Base-by-base conservation (phyloP, 2,329 filamentous ascomycete species). In the Pyricularia sp. region DNA sequence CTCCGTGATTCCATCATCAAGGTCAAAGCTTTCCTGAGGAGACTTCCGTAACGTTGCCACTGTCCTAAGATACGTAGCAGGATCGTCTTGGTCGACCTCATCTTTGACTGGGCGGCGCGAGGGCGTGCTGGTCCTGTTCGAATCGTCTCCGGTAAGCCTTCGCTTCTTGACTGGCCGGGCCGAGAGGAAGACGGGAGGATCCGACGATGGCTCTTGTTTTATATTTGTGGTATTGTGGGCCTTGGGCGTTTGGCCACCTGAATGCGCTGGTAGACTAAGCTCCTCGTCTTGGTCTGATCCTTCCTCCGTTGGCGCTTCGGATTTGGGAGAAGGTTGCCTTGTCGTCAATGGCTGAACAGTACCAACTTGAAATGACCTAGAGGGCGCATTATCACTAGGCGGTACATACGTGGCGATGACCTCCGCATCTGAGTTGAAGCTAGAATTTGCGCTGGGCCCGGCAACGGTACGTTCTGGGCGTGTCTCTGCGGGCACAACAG, bases 21-120 rank as follows among this genome's bases (percentile, higher is more conserved):
- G 79, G 73, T 91, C 88, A 67, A 90, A 81, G 68, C 86, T 90
- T 67, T 88, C 87, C 59, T 85, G 80, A 0, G 81, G 79, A 25
- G 77, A 73, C 70, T 82, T 79, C 11, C 71, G 70, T 65, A 70
- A 71, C 20, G 70, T 71, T 61, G 61, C 73, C 74, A 58, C 69
- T 71, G 42, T 74, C 26, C 26, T 30, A 3, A 63, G 59, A 63
- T 28, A 63, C 7, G 26, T 28, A 5, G 59, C 59, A 28, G 25
- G 59, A 30, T 63, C 59, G 6, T 63, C 59, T 28, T 14, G 59
- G 14, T 20, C 59, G 14, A 20, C 70, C 72, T 86, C 84, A 6
- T 72, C 70, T 73, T 87, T 86, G 64, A 86, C 72, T 67, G 75
- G 79, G 12, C 73, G 74, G 12, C 68, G 55, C 20, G 73, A 65